Conservation (phyloP, 1,284 basidiomycete species). For the Trametes sp. region DNA sequence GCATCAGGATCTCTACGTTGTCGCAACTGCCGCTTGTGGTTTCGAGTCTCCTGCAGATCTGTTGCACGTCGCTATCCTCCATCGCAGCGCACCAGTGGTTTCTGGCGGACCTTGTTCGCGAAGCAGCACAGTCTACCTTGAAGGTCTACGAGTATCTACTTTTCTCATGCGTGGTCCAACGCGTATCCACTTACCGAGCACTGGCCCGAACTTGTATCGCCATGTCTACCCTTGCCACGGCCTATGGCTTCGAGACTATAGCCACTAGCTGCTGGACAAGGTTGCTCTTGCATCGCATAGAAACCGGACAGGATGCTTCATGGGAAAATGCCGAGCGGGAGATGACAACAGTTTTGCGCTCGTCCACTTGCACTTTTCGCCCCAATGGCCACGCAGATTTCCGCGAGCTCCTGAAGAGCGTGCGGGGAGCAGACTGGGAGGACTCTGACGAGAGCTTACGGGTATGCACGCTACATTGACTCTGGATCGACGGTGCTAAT, state of each 20-base stretch:
- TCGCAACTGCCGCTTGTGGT: conserved; percentile 55
- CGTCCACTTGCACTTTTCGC: conserved; percentile 22
- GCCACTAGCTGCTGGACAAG: conserved; percentile 40
- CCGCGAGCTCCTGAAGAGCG: conserved; percentile 38
- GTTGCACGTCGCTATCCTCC: conserved; percentile 50
- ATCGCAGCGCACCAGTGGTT: conserved; percentile 55
- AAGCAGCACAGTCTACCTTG: conserved; percentile 48
- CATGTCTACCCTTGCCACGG: conserved; percentile 32
- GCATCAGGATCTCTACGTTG: conserved; percentile 16
- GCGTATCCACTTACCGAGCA: conserved; percentile 47
- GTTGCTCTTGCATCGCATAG: conserved; percentile 43
- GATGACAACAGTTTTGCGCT: conserved; percentile 24
- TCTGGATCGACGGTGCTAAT: background rate
- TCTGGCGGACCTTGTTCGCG: conserved; percentile 53
- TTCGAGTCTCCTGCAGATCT: conserved; percentile 52
- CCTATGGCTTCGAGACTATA: conserved; percentile 34
- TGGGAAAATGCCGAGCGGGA: conserved; percentile 35
- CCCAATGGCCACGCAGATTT: conserved; percentile 40
- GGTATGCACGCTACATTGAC: conserved; percentile 31
- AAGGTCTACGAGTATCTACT: conserved; percentile 56
- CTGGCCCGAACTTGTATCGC: conserved; percentile 49
- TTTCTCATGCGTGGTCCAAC: conserved; percentile 48
- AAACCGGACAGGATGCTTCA: conserved; percentile 32
- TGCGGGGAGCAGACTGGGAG: conserved; percentile 46
- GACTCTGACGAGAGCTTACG: conserved; percentile 41